A percentile compares a stretch with the other conserved stretches of the same genome.
These are phyloP conservation scores for Phylloporus sp. DNA, from an alignment of 768 basidiomycete genomes.

Conservation along the genomic window DNA sequence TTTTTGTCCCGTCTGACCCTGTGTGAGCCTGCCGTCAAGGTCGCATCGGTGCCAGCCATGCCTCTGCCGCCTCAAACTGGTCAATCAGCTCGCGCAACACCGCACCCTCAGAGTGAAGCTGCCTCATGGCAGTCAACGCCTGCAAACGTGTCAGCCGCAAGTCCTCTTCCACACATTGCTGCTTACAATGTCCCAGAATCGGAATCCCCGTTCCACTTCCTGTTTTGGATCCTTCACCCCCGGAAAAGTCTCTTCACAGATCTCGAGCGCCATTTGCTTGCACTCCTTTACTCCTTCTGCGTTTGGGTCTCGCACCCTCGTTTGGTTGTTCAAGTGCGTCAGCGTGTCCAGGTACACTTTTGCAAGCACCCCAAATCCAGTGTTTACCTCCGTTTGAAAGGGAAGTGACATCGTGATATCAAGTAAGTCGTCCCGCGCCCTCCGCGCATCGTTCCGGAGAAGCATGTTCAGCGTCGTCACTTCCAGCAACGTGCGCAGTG, in stretches of 20 bases:
- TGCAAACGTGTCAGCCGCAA: constrained; percentile 34
- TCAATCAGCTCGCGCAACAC: constrained; percentile 85
- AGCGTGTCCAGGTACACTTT: constrained; percentile 95
- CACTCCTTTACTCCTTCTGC: constrained; percentile 76
- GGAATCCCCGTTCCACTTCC: constrained; percentile 94
- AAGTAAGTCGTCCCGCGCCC: constrained; percentile 83
- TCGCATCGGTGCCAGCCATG: constrained; percentile 89
- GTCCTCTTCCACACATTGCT: constrained; percentile 7
- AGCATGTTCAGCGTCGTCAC: constrained; percentile 91
- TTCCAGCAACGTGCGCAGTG: constrained; percentile 85
- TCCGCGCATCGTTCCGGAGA: constrained; percentile 79
- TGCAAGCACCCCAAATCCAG: constrained; percentile 94
- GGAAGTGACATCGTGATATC: constrained; percentile 91
- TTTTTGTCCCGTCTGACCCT: constrained; percentile 7
- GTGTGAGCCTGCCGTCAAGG: constrained; percentile 44
- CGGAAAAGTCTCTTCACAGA: constrained; percentile 92
- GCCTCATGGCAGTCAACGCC: constrained; percentile 86
- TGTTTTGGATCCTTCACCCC: constrained; percentile 82
- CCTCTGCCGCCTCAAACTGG: constrained; percentile 94
- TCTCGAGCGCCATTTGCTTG: constrained; percentile 81
- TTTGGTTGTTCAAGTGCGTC: constrained; percentile 79
- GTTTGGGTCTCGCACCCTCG: constrained; percentile 70
- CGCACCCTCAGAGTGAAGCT: constrained; percentile 76
- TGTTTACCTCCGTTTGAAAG: constrained; percentile 95
- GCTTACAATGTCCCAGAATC: constrained; percentile 98